Base-by-base conservation (phyloP, 352 stramenopile genomes). In the Poterioochromonas sp. region DNA sequence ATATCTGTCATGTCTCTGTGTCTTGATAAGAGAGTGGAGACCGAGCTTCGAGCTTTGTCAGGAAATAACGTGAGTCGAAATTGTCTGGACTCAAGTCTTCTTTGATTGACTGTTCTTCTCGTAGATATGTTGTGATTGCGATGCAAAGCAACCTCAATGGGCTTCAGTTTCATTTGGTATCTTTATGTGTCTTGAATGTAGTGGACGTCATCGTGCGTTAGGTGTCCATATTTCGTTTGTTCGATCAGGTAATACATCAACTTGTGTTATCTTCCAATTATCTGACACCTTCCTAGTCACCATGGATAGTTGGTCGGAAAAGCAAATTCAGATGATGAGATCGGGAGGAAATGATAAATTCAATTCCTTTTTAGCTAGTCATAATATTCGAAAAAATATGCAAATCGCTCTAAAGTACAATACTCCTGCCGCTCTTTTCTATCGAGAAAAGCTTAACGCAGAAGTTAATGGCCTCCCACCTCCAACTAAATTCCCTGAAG, bases 171-270 rank as follows among this genome's bases (percentile, higher is more conserved):
- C 80, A n/a, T 83, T 80, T 64, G 80, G 80, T 34, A 76, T 79
- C 0, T 83, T 83, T 81, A 83, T 83, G 43, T 83, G 80, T 64
- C 51, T 83, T 1, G 77, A 81, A 41, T 83, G 80, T 26, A 80
- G 73, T 69, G 80, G 76, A 71, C 58, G 63, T n/a, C 80, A 83
- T 47, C 62, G 80, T 41, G 41, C 44, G 74, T 49, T 83, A 5
- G 80, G 80, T 74, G 80, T 83, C 26, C 80, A 83, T 76, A 49
- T 83, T 15, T 81, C 76, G 35, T 83, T 83, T 76, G 80, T 83
- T 37, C 37, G 80, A 60, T 83, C 65, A 58, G 65, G 65, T 74
- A 15, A 44, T 11, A 32, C 34, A 65, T 35, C 8, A 15, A 35
- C 11, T 39, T 15, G 5, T 32, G 54, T 39, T 32, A 65, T 12